Evolutionary conservation across 352 stramenopile species (phyloP).

Genomic region (Plasmopara muralis): DNA sequence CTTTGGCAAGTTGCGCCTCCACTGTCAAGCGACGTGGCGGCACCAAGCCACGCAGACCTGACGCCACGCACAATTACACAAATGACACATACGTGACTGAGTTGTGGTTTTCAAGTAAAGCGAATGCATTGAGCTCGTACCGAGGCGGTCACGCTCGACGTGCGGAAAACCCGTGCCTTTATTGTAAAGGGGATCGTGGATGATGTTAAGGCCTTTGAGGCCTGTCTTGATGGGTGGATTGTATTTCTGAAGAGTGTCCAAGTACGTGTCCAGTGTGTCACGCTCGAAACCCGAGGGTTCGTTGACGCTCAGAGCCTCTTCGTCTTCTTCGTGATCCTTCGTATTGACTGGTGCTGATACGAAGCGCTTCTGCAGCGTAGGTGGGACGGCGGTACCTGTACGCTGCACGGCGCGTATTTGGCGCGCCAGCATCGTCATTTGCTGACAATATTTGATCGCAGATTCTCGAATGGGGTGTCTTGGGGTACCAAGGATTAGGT

Average conservation of each 20-base stretch:
- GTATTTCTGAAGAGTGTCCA: slow-evolving; percentile 70
- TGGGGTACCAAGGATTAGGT: no score
- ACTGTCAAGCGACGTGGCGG: slow-evolving; percentile 68
- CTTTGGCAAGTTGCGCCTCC: slow-evolving; percentile 62
- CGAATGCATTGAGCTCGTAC: slow-evolving; percentile 21
- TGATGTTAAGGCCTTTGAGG: slow-evolving; percentile 69
- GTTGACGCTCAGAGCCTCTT: slow-evolving; percentile 25
- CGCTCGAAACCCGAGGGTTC: slow-evolving; percentile 28
- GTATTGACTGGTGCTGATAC: slow-evolving; percentile 18
- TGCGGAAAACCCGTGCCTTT: slow-evolving; percentile 85
- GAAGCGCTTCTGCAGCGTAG: slow-evolving; percentile 16
- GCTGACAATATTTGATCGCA: background rate
- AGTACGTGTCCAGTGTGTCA: slow-evolving; percentile 44
- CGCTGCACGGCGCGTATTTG: background rate
- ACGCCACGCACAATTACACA: background rate
- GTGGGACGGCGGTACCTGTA: background rate
- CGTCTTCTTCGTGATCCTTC: slow-evolving; percentile 34
- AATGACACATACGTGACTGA: no score
- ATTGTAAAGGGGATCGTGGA: slow-evolving; percentile 85
- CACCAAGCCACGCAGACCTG: slow-evolving; percentile 76
- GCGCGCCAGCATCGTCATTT: background rate
- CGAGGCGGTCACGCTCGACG: slow-evolving; percentile 75
- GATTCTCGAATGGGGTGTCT: no score
- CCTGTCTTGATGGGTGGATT: slow-evolving; percentile 70
- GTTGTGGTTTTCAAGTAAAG: background rate